Evolutionary conservation across 2,329 filamentous ascomycete species (phyloP).

Genomic region (Clonostachys sp.): DNA sequence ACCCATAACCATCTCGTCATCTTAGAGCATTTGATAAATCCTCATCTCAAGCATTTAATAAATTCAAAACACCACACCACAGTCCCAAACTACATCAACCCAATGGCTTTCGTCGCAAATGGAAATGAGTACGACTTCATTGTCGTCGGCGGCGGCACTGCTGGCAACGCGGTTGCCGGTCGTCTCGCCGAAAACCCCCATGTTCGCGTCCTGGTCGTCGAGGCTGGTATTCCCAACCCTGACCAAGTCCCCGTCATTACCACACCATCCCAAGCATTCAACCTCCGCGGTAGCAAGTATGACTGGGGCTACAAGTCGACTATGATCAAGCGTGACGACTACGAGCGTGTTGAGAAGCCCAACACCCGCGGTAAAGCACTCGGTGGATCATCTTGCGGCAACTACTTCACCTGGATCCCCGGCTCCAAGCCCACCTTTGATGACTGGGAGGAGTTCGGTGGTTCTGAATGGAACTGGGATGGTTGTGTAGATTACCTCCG

Average conservation of each 20-base stretch:
- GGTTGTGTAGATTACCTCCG: conserved; percentile 42
- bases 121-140: conserved; percentile 15
- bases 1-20: too few relatives aligned
- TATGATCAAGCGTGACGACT: conserved; percentile 53
- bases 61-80: too few relatives aligned
- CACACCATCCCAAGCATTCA: conserved; percentile 47
- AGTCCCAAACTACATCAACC: too few relatives aligned
- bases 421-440: conserved; percentile 57
- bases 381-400: conserved; percentile 52
- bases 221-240: conserved; percentile 43
- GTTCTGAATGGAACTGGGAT: conserved; percentile 61
- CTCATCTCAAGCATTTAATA: too few relatives aligned
- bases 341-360: conserved; percentile 57
- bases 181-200: conserved; percentile 26
- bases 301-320: conserved; percentile 61
- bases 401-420: conserved; percentile 62
- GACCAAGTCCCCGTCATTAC: conserved; percentile 43
- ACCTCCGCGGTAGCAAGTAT: conserved; percentile 49
- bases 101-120: neutral
- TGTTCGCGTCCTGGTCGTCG: conserved; percentile 38
- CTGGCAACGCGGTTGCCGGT: conserved; percentile 25
- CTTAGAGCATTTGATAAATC: too few relatives aligned
- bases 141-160: conserved; percentile 26
- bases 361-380: conserved; percentile 57
- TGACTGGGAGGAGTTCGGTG: conserved; percentile 68